Evolutionary conservation across 2,329 filamentous ascomycete species (phyloP).

Genomic region (Colletotrichum sp.): DNA sequence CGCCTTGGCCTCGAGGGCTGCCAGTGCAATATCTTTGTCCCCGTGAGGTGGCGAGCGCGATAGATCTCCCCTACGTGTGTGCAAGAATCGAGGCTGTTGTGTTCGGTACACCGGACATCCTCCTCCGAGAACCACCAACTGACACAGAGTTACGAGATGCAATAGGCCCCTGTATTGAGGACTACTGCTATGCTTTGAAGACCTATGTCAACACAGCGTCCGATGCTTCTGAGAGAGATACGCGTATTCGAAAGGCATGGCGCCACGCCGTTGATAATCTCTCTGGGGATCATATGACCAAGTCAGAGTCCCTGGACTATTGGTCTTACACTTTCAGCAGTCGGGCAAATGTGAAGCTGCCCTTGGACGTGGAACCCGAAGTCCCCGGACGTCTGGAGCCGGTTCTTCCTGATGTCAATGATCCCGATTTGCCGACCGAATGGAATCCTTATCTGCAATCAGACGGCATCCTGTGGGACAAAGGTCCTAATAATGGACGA

Average conservation of each 20-base stretch:
- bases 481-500: background rate
- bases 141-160: background rate
- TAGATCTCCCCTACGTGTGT: background rate
- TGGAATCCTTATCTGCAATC: background rate
- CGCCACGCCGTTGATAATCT: background rate
- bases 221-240: background rate
- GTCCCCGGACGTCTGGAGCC: background rate
- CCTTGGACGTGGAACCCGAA: background rate
- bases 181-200: background rate
- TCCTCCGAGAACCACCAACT: background rate
- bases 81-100: background rate
- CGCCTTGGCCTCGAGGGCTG: background rate
- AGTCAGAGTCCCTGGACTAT: conserved; percentile 10
- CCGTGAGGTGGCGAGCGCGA: background rate
- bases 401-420: background rate
- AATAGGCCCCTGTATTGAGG: background rate
- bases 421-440: background rate
- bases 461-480: background rate
- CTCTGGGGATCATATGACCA: background rate
- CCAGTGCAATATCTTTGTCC: background rate
- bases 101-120: background rate
- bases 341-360: background rate
- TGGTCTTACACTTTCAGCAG: background rate
- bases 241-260: background rate
- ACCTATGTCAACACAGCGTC: background rate